Conservation (phyloP, 2,329 filamentous ascomycete genomes). For the Pseudogymnoascus verrucosus region DNA sequence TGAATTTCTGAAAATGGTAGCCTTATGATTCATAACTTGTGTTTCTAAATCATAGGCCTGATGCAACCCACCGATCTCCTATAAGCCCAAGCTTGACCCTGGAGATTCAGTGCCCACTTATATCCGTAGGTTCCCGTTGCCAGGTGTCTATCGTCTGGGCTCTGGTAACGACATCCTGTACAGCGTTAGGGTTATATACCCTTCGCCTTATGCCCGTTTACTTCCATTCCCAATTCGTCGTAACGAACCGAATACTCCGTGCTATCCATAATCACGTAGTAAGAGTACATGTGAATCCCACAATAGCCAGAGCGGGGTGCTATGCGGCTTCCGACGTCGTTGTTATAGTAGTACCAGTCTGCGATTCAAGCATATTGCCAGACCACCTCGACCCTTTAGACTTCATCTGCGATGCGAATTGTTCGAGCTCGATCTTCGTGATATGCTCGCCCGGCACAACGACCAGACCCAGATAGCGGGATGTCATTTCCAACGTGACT, state of each 20-base stretch:
- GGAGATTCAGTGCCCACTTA: neutral
- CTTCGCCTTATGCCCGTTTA: neutral
- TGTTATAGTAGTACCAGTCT: neutral
- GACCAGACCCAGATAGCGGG: constrained; percentile 79
- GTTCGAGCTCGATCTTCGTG: constrained; percentile 79
- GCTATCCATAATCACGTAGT: neutral
- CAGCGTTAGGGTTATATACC: neutral
- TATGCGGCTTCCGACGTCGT: neutral
- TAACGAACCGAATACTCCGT: neutral
- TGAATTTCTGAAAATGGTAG: neutral
- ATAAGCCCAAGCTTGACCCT: neutral
- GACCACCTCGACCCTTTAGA: neutral
- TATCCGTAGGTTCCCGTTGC: neutral
- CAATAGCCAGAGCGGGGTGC: neutral
- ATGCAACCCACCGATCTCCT: neutral
- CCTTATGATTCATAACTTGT: neutral
- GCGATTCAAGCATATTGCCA: neutral
- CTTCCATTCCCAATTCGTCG: neutral
- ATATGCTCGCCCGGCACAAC: constrained; percentile 85
- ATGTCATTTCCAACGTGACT: constrained; percentile 65
- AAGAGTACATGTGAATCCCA: neutral
- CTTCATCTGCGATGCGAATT: constrained; percentile 46
- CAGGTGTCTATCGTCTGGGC: neutral
- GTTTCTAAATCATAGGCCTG: neutral
- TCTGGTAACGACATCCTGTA: neutral